These are phyloP conservation scores for Zea luxurians DNA, from an alignment of 176 grass and related monocot genomes.

Conservation along the genomic window DNA sequence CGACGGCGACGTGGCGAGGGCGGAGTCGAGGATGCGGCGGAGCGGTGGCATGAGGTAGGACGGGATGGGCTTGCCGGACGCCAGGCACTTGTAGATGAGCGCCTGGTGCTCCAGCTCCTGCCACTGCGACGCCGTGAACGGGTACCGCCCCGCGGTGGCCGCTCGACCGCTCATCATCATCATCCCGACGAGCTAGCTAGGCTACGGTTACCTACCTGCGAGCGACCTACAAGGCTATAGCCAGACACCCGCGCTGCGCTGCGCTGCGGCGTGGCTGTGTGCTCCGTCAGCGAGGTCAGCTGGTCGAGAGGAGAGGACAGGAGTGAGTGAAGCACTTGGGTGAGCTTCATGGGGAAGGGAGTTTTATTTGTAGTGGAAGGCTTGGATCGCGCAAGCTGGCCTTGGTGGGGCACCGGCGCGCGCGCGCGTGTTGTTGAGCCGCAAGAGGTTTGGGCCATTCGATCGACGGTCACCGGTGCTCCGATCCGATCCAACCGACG, in stretches of 20 bases:
- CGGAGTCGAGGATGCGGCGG: conserved; percentile 77
- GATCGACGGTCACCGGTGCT: neutral
- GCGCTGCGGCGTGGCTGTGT: too few relatives aligned
- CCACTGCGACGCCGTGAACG: conserved; percentile 95
- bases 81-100: conserved; percentile 95
- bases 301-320: too few relatives aligned
- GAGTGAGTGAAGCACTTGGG: too few relatives aligned
- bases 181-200: neutral
- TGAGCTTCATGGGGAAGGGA: neutral
- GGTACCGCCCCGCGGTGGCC: conserved; percentile 42
- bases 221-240: neutral
- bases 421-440: neutral
- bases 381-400: neutral
- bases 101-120: conserved; percentile 97
- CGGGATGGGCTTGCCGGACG: conserved; percentile 77
- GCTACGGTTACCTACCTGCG: neutral
- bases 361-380: conserved; percentile 1
- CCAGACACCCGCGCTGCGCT: too few relatives aligned
- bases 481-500: neutral
- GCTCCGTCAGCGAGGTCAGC: too few relatives aligned
- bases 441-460: neutral
- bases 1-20: conserved; percentile 66
- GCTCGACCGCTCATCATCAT: conserved; percentile 71
- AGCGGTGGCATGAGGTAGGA: conserved; percentile 81
- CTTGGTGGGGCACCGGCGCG: neutral